These are phyloP conservation scores for Naegleria lovaniensis DNA, from an alignment of 208 protist species.

Conservation along the genomic window DNA sequence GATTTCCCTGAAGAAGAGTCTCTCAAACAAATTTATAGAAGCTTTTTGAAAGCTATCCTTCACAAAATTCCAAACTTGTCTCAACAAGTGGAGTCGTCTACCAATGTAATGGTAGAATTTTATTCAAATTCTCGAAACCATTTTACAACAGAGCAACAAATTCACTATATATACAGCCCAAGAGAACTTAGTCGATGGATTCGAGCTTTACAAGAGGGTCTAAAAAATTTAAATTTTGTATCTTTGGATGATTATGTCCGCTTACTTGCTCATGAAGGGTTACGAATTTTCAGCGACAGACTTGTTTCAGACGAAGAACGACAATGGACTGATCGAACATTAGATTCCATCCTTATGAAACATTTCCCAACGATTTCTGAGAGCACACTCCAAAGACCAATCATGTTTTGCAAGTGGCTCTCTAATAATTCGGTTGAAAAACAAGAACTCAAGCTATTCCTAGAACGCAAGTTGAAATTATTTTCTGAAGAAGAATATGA, in stretches of 20 bases:
- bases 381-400: conserved; percentile 65
- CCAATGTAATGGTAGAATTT: conserved; percentile 89
- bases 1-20: conserved; percentile 93
- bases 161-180: conserved; percentile 98
- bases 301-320: conserved; percentile 83
- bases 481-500: conserved; percentile 98
- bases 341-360: conserved; percentile 61
- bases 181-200: conserved; percentile 95
- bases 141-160: conserved; percentile 87
- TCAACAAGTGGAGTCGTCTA: conserved; percentile 54
- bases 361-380: conserved; percentile 67
- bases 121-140: conserved; percentile 81
- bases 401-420: conserved; percentile 93
- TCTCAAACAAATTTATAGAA: conserved; percentile 95
- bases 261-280: conserved; percentile 91
- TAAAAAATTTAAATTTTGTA: conserved; percentile 53
- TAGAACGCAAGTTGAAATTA: conserved; percentile 74
- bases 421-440: conserved; percentile 66
- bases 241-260: conserved; percentile 77
- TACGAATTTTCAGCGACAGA: conserved; percentile 91
- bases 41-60: conserved; percentile 91
- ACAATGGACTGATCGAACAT: conserved; percentile 81
- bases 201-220: conserved; percentile 84
- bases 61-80: conserved; percentile 57
- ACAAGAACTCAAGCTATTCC: conserved; percentile 73